phyloP scores from a whole-genome alignment of 306 rosid species.

The Cicer bijugum region DNA sequence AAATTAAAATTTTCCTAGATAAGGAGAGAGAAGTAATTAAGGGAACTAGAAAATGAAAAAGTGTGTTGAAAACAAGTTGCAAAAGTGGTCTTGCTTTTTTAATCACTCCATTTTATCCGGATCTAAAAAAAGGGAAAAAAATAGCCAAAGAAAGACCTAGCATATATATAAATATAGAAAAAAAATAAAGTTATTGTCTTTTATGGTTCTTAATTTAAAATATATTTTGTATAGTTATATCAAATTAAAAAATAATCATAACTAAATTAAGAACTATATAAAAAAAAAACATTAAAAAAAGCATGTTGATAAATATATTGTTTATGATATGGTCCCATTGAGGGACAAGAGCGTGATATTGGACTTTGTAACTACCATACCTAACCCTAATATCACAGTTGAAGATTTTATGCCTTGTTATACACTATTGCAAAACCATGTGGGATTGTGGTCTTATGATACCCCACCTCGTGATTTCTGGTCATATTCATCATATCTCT shows the following conservation, averaged over 20 bases:
- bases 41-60: slow-evolving; percentile 14
- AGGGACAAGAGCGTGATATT: slow-evolving; percentile 45
- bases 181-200: too few relatives aligned
- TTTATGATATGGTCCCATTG: slow-evolving; percentile 43
- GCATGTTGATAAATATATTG: background rate
- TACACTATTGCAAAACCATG: slow-evolving; percentile 52
- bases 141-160: background rate
- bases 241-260: too few relatives aligned
- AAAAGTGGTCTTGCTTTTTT: slow-evolving; percentile 24
- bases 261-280: too few relatives aligned
- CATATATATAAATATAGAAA: too few relatives aligned
- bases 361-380: slow-evolving; percentile 73
- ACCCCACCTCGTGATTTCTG: slow-evolving; percentile 49
- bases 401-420: slow-evolving; percentile 41
- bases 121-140: slow-evolving; percentile 21
- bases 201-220: too few relatives aligned
- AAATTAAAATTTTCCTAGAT: background rate
- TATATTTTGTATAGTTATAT: too few relatives aligned
- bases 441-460: slow-evolving; percentile 48
- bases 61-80: slow-evolving; percentile 22
- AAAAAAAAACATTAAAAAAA: too few relatives aligned
- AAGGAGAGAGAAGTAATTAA: slow-evolving; percentile 22
- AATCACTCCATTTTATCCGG: slow-evolving; percentile 28
- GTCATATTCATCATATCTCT: slow-evolving; percentile 14
- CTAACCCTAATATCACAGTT: slow-evolving; percentile 58